Percentiles rank a stretch among this genome's conserved stretches.
phyloP scores from a whole-genome alignment of 169 alveolate genomes.

The Plasmodium knowlesi region DNA sequence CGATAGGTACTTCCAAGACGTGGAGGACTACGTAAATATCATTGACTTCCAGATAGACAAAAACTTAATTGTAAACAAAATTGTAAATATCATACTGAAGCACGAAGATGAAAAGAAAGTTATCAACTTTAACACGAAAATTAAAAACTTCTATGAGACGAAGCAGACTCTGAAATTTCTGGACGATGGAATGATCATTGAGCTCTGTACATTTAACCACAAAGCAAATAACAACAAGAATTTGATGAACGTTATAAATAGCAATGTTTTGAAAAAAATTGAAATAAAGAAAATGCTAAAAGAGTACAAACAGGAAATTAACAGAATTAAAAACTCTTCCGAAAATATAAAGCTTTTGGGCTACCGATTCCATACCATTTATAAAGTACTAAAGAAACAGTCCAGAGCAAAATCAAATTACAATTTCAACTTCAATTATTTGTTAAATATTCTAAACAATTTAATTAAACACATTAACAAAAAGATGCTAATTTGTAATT shows the following conservation, averaged over 20 bases:
- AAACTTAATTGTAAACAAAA: conserved; percentile 35
- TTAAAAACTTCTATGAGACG: conserved; percentile 62
- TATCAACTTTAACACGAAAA: conserved; percentile 64
- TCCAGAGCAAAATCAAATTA: conserved; percentile 15
- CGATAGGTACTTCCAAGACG: conserved; percentile 61
- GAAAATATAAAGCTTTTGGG: conserved; percentile 53
- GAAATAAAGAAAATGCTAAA: conserved; percentile 71
- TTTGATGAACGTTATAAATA: conserved; percentile 49
- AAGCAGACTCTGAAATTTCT: conserved; percentile 70
- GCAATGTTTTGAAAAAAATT: conserved; percentile 48
- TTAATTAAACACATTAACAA: conserved; percentile 64
- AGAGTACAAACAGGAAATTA: conserved; percentile 63
- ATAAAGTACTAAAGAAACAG: conserved; percentile 39
- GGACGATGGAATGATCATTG: conserved; percentile 67
- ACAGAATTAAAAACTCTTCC: conserved; percentile 50
- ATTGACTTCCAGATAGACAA: conserved; percentile 69
- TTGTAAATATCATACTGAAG: conserved; percentile 34
- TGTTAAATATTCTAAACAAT: conserved; percentile 48
- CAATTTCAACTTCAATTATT: conserved; percentile 58
- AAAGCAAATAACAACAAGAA: conserved; percentile 23
- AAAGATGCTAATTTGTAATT: conserved; percentile 70
- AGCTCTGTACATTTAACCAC: conserved; percentile 49
- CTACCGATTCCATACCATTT: conserved; percentile 51
- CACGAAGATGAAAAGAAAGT: conserved; percentile 67
- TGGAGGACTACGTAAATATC: conserved; percentile 60